These are phyloP conservation scores for Acacia acuminata DNA, from an alignment of 306 rosid species.

Conservation along the genomic window DNA sequence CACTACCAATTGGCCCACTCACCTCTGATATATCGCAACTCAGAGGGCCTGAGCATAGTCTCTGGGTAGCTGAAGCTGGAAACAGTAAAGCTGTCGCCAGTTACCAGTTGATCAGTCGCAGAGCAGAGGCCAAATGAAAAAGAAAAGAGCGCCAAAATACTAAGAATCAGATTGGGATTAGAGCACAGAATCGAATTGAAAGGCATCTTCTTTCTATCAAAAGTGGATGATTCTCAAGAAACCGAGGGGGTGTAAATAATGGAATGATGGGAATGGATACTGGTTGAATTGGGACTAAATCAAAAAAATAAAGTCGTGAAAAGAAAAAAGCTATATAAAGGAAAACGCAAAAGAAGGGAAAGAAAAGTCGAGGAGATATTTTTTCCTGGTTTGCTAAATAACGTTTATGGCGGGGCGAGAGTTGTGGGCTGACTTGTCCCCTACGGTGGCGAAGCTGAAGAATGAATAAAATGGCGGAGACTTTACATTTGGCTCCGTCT, in stretches of 20 bases:
- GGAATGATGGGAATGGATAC: slow-evolving; percentile 16
- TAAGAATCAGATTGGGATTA: slow-evolving; percentile 45
- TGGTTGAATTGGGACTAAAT: neutral
- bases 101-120: slow-evolving; percentile 37
- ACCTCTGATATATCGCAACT: slow-evolving; percentile 85
- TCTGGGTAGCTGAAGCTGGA: slow-evolving; percentile 81
- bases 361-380: neutral
- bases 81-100: slow-evolving; percentile 53
- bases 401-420: neutral
- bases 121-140: slow-evolving; percentile 40
- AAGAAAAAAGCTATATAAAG: neutral
- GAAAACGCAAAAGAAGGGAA: neutral
- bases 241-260: slow-evolving; percentile 6
- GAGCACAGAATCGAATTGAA: slow-evolving; percentile 47
- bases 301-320: neutral
- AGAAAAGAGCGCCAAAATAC: slow-evolving; percentile 40
- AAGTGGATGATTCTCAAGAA: slow-evolving; percentile 27
- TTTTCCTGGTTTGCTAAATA: neutral
- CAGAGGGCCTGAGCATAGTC: slow-evolving; percentile 59
- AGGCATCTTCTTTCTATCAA: slow-evolving; percentile 47
- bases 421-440: neutral
- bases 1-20: neutral
- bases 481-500: neutral
- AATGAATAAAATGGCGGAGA: neutral
- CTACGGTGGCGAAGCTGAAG: neutral